phyloP scores from a whole-genome alignment of 2,329 filamentous ascomycete species.

The Leptographium galeiforme region DNA sequence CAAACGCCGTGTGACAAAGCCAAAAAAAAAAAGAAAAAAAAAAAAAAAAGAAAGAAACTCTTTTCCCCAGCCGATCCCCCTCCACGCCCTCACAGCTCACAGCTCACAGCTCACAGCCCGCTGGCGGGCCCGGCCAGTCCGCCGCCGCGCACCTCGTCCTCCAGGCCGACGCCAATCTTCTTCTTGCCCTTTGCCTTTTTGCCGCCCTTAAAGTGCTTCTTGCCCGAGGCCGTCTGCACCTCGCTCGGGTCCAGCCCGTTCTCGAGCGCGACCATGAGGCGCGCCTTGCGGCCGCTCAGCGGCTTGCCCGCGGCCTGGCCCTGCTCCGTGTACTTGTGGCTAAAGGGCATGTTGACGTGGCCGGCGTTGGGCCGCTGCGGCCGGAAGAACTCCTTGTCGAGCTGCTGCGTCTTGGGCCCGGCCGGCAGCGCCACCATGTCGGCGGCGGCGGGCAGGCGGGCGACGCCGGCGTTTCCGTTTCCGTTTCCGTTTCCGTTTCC shows the following conservation, averaged over 20 bases:
- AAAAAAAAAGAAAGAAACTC: too few species aligned
- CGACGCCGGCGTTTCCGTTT: slow-evolving; percentile 20
- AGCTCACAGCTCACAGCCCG: too few species aligned
- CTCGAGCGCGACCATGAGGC: slow-evolving; percentile 69
- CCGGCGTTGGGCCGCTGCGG: slow-evolving; percentile 45
- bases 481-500: too few species aligned
- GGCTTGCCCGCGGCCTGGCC: slow-evolving; percentile 47
- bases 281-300: slow-evolving; percentile 71
- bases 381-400: slow-evolving; percentile 87
- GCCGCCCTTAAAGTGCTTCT: slow-evolving; percentile 91
- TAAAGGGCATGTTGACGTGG: slow-evolving; percentile 70
- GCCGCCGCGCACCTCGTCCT: neutral
- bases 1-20: neutral
- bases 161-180: slow-evolving; percentile 15
- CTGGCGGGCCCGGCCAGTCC: neutral
- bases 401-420: slow-evolving; percentile 59
- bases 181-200: slow-evolving; percentile 36
- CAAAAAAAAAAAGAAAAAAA: too few species aligned
- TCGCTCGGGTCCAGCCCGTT: slow-evolving; percentile 75
- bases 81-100: neutral
- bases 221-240: slow-evolving; percentile 48
- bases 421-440: slow-evolving; percentile 39
- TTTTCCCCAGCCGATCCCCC: neutral
- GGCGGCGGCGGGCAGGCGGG: slow-evolving; percentile 17
- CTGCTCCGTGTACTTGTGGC: slow-evolving; percentile 77